Percentiles rank a stretch among this genome's conserved stretches.
Conservation (phyloP, 371 early-diverging fungal genomes). For the Nematocida homosporus region DNA sequence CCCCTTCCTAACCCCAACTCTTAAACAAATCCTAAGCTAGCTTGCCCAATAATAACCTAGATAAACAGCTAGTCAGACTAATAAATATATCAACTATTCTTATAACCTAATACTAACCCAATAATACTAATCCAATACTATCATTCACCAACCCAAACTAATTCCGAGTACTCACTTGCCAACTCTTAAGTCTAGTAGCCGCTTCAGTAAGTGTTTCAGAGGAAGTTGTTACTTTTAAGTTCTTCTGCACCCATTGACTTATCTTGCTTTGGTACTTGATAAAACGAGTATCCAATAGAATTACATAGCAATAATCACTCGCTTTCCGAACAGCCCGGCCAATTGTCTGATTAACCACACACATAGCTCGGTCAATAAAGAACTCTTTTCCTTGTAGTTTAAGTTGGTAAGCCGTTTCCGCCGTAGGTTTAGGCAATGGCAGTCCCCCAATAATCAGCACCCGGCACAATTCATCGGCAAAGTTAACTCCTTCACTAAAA, state of each 20-base stretch:
- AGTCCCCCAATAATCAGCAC: constrained; percentile 77
- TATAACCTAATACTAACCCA: too few relatives aligned
- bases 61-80: too few relatives aligned
- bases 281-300: constrained; percentile 71
- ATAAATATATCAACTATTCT: too few relatives aligned
- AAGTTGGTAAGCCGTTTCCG: constrained; percentile 71
- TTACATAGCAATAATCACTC: constrained; percentile 73
- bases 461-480: constrained; percentile 66
- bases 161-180: too few relatives aligned
- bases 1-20: too few relatives aligned
- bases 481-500: constrained; percentile 93
- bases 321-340: constrained; percentile 82
- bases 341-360: constrained; percentile 83
- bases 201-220: neutral
- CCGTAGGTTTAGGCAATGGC: constrained; percentile 76
- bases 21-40: too few relatives aligned
- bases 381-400: constrained; percentile 59
- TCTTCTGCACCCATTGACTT: constrained; percentile 60
- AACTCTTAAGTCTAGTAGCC: neutral
- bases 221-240: constrained; percentile 6
- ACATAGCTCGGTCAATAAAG: constrained; percentile 70
- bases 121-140: too few relatives aligned
- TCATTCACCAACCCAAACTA: too few relatives aligned
- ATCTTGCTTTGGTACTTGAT: constrained; percentile 45
- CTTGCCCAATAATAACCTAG: too few relatives aligned